phyloP scores from a whole-genome alignment of 164 flowering plant species.

The Cinnamomum micranthum region DNA sequence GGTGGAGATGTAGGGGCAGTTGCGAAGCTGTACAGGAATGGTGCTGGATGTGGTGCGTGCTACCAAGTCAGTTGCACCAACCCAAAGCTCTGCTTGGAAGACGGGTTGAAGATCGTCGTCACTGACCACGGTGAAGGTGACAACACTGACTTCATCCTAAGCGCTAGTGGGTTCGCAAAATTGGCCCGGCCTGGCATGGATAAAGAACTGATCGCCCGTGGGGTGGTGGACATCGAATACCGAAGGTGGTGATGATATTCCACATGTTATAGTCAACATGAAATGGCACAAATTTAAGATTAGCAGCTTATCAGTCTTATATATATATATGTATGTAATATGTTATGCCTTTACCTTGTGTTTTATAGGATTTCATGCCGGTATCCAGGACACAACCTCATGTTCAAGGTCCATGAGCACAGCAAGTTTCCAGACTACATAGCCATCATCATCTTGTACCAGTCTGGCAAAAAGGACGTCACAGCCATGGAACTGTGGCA shows the following conservation, averaged over 20 bases:
- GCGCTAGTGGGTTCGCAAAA: constrained; percentile 44
- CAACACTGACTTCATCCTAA: constrained; percentile 76
- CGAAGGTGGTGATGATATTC: constrained; percentile 22
- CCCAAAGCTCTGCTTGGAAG: constrained; percentile 44
- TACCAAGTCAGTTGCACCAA: constrained; percentile 81
- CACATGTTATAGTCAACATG: not conserved
- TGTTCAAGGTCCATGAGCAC: constrained; percentile 58
- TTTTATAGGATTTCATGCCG: constrained; percentile 51
- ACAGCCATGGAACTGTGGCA: constrained; percentile 56
- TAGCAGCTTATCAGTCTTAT: not conserved
- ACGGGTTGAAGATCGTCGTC: constrained; percentile 61
- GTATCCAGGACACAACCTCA: constrained; percentile 41
- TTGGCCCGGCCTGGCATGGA: constrained; percentile 47
- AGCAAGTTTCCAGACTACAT: constrained; percentile 64
- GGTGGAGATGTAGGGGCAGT: constrained; percentile 65
- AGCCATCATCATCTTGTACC: constrained; percentile 58
- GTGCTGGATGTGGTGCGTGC: constrained; percentile 85
- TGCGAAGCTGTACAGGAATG: constrained; percentile 56
- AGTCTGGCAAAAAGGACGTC: constrained; percentile 52
- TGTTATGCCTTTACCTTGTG: not conserved
- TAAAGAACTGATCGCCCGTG: constrained; percentile 40
- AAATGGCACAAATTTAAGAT: not conserved
- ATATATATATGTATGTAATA: no score
- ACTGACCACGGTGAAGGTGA: constrained; percentile 85
- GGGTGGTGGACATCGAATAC: constrained; percentile 74